These are phyloP conservation scores for Pseudozyma flocculosa DNA, from an alignment of 1,284 basidiomycete genomes.

Conservation along the genomic window DNA sequence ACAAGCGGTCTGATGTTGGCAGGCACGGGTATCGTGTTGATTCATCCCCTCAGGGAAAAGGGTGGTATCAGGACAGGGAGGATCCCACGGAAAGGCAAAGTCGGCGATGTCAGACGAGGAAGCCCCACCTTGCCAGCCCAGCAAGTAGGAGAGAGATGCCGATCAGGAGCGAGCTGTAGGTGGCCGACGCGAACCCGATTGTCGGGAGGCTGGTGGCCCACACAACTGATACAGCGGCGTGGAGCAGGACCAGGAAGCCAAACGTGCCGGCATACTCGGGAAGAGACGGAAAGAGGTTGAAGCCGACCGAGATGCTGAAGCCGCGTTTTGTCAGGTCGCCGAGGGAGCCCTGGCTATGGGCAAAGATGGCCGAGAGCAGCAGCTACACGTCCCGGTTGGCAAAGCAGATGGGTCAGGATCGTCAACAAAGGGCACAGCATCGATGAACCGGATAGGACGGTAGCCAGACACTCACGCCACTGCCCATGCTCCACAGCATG, in stretches of 20 bases:
- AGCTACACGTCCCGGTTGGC: slow-evolving; percentile 14
- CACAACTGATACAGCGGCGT: slow-evolving; percentile 36
- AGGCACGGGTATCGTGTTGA: too few species aligned
- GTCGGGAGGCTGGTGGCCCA: slow-evolving; percentile 44
- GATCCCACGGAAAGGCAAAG: not conserved
- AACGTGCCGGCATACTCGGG: slow-evolving; percentile 26
- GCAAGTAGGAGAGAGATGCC: slow-evolving; percentile 43
- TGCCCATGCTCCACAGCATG: slow-evolving; percentile 50
- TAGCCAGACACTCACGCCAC: slow-evolving; percentile 13
- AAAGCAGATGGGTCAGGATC: too few species aligned
- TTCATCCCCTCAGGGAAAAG: too few species aligned
- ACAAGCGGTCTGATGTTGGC: too few species aligned
- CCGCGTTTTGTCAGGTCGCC: slow-evolving; percentile 11
- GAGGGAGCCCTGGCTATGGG: slow-evolving; percentile 39
- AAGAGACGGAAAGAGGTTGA: slow-evolving; percentile 34
- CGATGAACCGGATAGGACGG: not conserved
- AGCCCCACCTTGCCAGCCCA: slow-evolving; percentile 46
- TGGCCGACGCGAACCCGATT: slow-evolving; percentile 44
- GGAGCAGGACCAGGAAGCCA: slow-evolving; percentile 30
- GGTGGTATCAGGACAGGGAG: too few species aligned
- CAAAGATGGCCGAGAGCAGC: slow-evolving; percentile 42
- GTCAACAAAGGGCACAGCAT: too few species aligned
- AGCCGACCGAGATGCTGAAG: slow-evolving; percentile 21
- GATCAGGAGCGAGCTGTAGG: slow-evolving; percentile 44
- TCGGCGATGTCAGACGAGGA: slow-evolving; percentile 26